Percentiles rank a stretch among this genome's conserved stretches.
Evolutionary conservation across 2,329 filamentous ascomycete genomes (phyloP).

Genomic region (Verticillium nonalfalfae): DNA sequence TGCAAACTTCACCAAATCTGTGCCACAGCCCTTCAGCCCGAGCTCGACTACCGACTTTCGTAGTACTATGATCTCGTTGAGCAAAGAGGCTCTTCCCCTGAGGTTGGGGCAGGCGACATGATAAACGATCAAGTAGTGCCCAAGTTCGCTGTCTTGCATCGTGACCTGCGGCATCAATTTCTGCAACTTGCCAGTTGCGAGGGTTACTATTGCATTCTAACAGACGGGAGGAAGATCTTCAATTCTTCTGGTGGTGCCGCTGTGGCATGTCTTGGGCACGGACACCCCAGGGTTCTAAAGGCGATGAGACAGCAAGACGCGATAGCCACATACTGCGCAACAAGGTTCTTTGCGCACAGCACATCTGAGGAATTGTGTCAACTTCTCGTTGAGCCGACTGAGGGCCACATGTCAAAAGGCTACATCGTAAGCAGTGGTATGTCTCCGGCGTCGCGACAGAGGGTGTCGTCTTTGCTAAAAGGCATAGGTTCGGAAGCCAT

Average conservation of each 20-base stretch:
- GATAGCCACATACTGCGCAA: slow-evolving; percentile 39
- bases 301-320: slow-evolving; percentile 56
- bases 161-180: neutral
- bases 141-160: neutral
- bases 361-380: slow-evolving; percentile 32
- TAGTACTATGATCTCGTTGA: neutral
- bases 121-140: neutral
- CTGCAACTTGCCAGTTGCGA: neutral
- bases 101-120: neutral
- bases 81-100: neutral
- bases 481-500: slow-evolving; percentile 44
- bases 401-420: slow-evolving; percentile 26
- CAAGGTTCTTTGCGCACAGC: slow-evolving; percentile 37
- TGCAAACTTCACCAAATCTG: neutral
- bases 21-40: neutral
- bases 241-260: slow-evolving; percentile 71
- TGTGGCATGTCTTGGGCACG: slow-evolving; percentile 66
- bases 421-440: slow-evolving; percentile 22
- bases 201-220: neutral
- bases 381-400: slow-evolving; percentile 29
- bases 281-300: slow-evolving; percentile 50
- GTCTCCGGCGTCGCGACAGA: neutral
- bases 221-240: slow-evolving; percentile 38
- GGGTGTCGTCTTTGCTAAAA: neutral
- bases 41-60: neutral